Base-by-base conservation (phyloP, 2,329 filamentous ascomycete genomes). In the Penicillium sp. region DNA sequence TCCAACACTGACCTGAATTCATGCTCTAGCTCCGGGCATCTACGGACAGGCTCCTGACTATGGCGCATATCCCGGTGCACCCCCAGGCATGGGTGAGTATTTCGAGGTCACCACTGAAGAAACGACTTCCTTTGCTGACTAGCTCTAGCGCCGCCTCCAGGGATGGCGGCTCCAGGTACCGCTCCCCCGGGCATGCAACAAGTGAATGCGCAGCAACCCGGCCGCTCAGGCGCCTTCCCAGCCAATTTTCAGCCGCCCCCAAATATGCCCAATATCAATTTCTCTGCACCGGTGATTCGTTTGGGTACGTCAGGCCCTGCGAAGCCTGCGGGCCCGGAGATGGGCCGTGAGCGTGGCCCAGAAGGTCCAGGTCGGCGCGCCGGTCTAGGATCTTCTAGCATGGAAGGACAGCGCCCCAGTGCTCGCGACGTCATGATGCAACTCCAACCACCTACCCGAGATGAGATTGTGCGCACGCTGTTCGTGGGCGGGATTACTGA, bases 191-290 rank as follows among this genome's bases (percentile, higher is more conserved):
- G 85, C 65, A 77, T 90, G 66, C 82, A 84, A 61, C 83, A 84
- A 71, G 73, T 79, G 59, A 85, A 78, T 64, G 73, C 74, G 61
- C 75, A 81, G 55, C 84, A 85, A 71, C 77, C 84, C 69, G 85
- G 82, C 70, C 81, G 85, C 72, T 85, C 85, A 62, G 85, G 77
- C 64, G 81, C 79, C 57, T 80, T 94, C 48, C 87, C 86, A 45
- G 72, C 81, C 42, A 86, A 80, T 65, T 95, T 95, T 67, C 85
- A 93, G 70, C 80, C 87, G 32, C 89, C 90, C 7, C 73, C 85
- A 34, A 95, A 92, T 60, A 85, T 95, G 76, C 88, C 90, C 35
- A 93, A 94, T 63, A 95, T 98, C 72, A 95, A 98, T 71, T 95
- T 96, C 72, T 94, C 85, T 57, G 92, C 92, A 23, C 89, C 90